Percentiles rank a stretch among this genome's conserved stretches.
These are phyloP conservation scores for Neurospora cerealis DNA, from an alignment of 495 filamentous ascomycete genomes.

Conservation along the genomic window DNA sequence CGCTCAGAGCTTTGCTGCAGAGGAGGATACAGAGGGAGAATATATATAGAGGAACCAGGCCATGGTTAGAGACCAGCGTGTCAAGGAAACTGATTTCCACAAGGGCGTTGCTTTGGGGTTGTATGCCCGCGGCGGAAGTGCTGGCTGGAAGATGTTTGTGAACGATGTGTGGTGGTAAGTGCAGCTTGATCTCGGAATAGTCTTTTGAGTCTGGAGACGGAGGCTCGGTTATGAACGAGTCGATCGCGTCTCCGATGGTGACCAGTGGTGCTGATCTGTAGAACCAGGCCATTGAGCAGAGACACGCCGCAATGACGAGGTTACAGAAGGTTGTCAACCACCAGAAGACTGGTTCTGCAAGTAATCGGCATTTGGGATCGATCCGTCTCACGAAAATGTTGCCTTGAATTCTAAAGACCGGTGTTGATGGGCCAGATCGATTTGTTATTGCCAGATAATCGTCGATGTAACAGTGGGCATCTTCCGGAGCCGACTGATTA, in stretches of 20 bases:
- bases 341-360: conserved; percentile 1
- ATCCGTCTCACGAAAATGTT: not conserved
- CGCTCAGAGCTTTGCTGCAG: not conserved
- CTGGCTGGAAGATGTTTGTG: not conserved
- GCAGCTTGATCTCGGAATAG: not conserved
- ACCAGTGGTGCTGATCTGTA: not conserved
- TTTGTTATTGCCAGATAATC: not conserved
- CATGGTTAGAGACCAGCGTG: not conserved
- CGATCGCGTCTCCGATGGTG: conserved; percentile 23
- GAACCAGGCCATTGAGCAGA: not conserved
- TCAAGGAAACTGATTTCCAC: not conserved
- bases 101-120: not conserved
- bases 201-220: not conserved
- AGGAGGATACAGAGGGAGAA: not conserved
- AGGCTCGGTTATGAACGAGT: conserved; percentile 20
- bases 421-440: not conserved
- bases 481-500: too few relatives aligned
- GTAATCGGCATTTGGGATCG: not conserved
- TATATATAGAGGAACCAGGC: not conserved
- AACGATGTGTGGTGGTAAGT: not conserved
- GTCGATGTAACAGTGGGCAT: not conserved
- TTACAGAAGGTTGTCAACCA: not conserved
- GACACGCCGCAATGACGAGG: not conserved
- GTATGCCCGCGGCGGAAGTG: not conserved
- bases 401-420: not conserved